Evolutionary conservation across 208 protist species (phyloP), one percentile per base, ranked within the genome.

Genomic region (Borovskyia barvae): DNA sequence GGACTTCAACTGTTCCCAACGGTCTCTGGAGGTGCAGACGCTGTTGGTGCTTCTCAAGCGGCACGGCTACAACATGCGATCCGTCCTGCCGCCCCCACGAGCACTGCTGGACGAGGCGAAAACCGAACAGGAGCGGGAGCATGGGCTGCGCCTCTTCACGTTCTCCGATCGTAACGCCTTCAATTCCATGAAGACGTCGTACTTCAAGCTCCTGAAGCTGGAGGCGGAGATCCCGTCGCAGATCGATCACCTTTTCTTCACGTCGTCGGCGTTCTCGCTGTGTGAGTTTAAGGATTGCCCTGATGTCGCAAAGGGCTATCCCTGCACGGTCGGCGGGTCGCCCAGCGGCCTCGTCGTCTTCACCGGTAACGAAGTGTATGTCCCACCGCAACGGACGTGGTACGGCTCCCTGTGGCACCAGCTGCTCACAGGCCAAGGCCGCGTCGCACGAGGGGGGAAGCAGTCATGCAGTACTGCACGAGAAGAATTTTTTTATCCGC

Each of bases 171-270:
- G 48, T 53, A 92, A 92, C 74, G 62, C 75, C 33, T 92, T 89
- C 70, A 95, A 88, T 64, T 45, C 74, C n/a, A 77, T 72, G 48
- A 77, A 72, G 55, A 83, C 77, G 42, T 87, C 81, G 6, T 89
- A 88, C 72, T 85, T 91, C 40, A 86, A 90, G 57, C 67, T 91
- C 30, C 63, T 91, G 37, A 72, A 82, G 28, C 56, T 90, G 49
- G 72, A 87, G 58, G 75, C 74, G 11, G 85, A 95, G 60, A 70
- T 87, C 14, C 88, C 82, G 1, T 39, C 61, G 35, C 88, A 95
- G 66, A 95, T 95, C 59, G 88, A 95, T 58, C 88, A 95, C 72
- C 72, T 95, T 17, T 91, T 95, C 49, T 81, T 83, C 55, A 85
- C 75, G 22, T 20, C 41, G 12, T 68, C 52, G 15, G 59, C 70